These are phyloP conservation scores for Alternaria infectoria DNA, from an alignment of 2,329 filamentous ascomycete genomes.

Conservation along the genomic window DNA sequence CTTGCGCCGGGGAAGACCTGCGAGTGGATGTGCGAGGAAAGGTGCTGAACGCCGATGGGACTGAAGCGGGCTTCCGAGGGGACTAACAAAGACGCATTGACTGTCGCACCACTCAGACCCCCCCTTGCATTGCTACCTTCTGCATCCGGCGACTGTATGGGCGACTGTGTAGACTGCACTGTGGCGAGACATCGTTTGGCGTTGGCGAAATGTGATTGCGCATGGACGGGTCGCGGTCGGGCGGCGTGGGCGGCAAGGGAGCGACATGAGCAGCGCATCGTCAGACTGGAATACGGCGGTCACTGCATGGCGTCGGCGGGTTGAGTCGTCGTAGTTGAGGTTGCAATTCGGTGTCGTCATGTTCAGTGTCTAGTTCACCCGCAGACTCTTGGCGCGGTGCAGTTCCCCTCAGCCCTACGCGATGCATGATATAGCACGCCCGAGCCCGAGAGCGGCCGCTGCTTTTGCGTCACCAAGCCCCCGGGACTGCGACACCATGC, in stretches of 20 bases:
- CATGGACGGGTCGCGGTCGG: slow-evolving; percentile 22
- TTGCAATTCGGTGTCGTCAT: not conserved
- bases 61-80: slow-evolving; percentile 75
- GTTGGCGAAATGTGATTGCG: slow-evolving; percentile 16
- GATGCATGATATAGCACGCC: slow-evolving; percentile 6
- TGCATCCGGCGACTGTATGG: slow-evolving; percentile 5
- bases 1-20: slow-evolving; percentile 76
- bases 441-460: slow-evolving; percentile 5
- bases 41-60: slow-evolving; percentile 91
- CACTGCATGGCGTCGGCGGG: slow-evolving; percentile 32
- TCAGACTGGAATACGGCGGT: slow-evolving; percentile 22
- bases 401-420: slow-evolving; percentile 13
- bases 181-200: slow-evolving; percentile 37
- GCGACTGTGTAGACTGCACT: not conserved
- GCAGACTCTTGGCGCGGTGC: slow-evolving; percentile 1
- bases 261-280: slow-evolving; percentile 40
- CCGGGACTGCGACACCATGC: slow-evolving; percentile 1
- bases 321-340: not conserved
- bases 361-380: not conserved
- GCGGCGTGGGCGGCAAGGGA: slow-evolving; percentile 26
- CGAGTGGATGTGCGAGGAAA: slow-evolving; percentile 80
- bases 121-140: slow-evolving; percentile 5
- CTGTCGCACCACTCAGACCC: slow-evolving; percentile 29
- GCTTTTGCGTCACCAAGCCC: not conserved
- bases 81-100: slow-evolving; percentile 23